phyloP scores from a whole-genome alignment of 2,329 filamentous ascomycete genomes.

The Nemania serpens region DNA sequence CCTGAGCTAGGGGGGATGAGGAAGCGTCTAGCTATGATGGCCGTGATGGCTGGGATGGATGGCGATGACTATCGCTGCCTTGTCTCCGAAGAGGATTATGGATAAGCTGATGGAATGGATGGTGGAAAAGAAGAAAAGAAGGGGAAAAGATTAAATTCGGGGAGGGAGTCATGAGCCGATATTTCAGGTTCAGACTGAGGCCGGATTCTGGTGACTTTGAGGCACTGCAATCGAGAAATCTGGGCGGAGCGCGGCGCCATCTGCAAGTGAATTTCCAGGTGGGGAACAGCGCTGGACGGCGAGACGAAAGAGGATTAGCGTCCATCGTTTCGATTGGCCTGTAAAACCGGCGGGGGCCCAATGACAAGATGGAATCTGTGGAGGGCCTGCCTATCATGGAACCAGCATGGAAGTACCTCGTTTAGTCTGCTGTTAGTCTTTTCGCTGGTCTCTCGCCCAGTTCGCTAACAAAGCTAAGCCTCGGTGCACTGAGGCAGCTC shows the following conservation, averaged over 20 bases:
- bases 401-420: constrained; percentile 14
- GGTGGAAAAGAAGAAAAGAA: constrained; percentile 27
- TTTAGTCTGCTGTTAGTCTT: constrained; percentile 17
- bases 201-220: constrained; percentile 25
- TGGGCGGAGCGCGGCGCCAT: constrained; percentile 30
- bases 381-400: constrained; percentile 6
- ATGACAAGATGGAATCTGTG: constrained; percentile 13
- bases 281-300: constrained; percentile 22
- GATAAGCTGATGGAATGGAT: constrained; percentile 21
- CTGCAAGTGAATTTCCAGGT: constrained; percentile 25
- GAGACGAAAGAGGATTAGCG: constrained; percentile 25
- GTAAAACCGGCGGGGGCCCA: constrained; percentile 16
- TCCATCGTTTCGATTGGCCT: not conserved
- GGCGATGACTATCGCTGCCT: constrained; percentile 10
- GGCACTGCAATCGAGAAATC: constrained; percentile 37
- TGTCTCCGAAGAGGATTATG: constrained; percentile 17
- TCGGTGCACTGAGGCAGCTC: constrained; percentile 5
- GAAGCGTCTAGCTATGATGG: constrained; percentile 4
- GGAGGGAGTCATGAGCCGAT: constrained; percentile 43
- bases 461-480: constrained; percentile 25
- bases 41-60: not conserved
- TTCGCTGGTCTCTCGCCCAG: not conserved
- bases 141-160: constrained; percentile 31
- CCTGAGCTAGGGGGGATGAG: not conserved
- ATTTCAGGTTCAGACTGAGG: constrained; percentile 40